Evolutionary conservation across 345 rosid genomes (phyloP), one percentile per base, ranked within the genome.

Genomic region (Cardamine resedifolia): DNA sequence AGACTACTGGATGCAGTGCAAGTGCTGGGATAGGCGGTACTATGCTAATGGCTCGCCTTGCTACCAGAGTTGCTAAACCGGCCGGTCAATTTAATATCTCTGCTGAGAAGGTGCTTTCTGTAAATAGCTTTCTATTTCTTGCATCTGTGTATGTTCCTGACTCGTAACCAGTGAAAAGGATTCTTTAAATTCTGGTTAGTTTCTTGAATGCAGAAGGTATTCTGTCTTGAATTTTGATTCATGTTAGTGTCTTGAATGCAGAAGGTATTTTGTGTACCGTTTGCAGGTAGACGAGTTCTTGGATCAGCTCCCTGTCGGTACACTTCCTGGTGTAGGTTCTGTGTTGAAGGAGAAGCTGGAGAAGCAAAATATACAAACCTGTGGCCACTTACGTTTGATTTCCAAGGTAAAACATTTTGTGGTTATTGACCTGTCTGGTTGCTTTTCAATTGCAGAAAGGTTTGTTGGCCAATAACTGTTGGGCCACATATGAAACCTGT

Each of bases 31-130:
- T 94, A 77, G 91, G 92, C 57, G 82, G 81, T 28, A 90, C 89
- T 80, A 94, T 94, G 96, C 92, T 94, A 7, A 79, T 94, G 86
- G 97, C 98, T 62, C 96, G 98, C 70, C 90, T 90, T 70, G 98
- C 98, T 75, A 94, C 98, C 39, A 84, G 88, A 73, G 78, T 84
- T 56, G 98, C 98, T 49, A 94, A 94, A 81, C 97, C 98, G 51
- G 77, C 90, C 70, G 97, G 98, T 75, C 98, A 94, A 80, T 88
- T 84, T 64, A 81, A 72, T 77, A 87, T 94, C 72, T 71, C 89
- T 69, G 72, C 81, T 68, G 88, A 82, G 63, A 81, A 31, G 87
- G 97, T 92, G 66, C 68, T 72, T 71, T 63, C 34, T 12, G 20
- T 21, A 47, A 62, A 63, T 2, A 14, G 34, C 34, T 63, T 47